Percentiles rank a stretch among this genome's conserved stretches.
Evolutionary conservation across 2,329 filamentous ascomycete genomes (phyloP).

Genomic region (Epichloe brachyelytri): DNA sequence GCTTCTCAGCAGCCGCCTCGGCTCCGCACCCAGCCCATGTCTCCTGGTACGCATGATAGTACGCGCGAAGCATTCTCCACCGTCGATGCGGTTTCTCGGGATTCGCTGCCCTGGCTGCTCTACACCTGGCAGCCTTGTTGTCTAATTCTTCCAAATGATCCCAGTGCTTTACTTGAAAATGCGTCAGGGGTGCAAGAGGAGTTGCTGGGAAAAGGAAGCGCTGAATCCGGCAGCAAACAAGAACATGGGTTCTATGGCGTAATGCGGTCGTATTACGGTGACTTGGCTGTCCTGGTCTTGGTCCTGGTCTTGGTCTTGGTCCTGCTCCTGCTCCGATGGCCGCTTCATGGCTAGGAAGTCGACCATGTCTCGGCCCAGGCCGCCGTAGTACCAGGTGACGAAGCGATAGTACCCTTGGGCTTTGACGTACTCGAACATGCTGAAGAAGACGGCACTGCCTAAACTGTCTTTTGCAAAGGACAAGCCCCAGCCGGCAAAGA

Average conservation of each 20-base stretch:
- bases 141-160: conserved; percentile 61
- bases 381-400: conserved; percentile 57
- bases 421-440: conserved; percentile 63
- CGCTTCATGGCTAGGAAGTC: conserved; percentile 35
- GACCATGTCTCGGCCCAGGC: conserved; percentile 37
- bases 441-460: conserved; percentile 61
- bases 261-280: conserved; percentile 56
- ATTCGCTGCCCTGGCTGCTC: conserved; percentile 17
- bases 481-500: conserved; percentile 62
- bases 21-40: conserved; percentile 48
- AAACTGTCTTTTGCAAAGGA: conserved; percentile 57
- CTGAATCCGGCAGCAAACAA: conserved; percentile 54
- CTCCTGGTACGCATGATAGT: conserved; percentile 59
- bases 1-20: conserved; percentile 42
- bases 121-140: conserved; percentile 38
- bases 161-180: conserved; percentile 62
- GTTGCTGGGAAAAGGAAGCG: conserved; percentile 55
- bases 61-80: conserved; percentile 47
- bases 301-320: conserved; percentile 6
- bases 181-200: conserved; percentile 55
- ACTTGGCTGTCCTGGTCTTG: conserved; percentile 13
- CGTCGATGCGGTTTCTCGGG: conserved; percentile 21
- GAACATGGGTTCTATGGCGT: conserved; percentile 61
- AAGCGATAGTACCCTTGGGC: conserved; percentile 59
- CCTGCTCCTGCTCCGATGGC: conserved; percentile 16